Evolutionary conservation across 139 green algal species (phyloP), one percentile per base, ranked within the genome.

Genomic region (Tetradesmus lagerheimii): DNA sequence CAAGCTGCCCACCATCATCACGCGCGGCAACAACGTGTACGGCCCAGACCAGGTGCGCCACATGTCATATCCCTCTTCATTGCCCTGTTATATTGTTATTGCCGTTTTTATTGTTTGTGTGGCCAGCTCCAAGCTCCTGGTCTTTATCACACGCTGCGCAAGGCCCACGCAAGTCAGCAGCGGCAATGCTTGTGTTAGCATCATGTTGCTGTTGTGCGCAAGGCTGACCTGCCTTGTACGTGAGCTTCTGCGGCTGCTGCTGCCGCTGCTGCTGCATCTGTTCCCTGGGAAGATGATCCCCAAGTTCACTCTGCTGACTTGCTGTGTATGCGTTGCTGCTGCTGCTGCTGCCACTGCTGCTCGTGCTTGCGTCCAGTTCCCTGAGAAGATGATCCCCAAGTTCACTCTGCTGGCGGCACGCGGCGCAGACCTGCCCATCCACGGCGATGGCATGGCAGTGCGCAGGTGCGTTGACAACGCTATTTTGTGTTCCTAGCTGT

Each of bases 1-100:
- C 91, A 93, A 93, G 86, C 93, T 99, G 92, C 97, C 97, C n/a
- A 95, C 96, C 88, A 98, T 99, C 90, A 99, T 98, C 86, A 99
- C 98, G 0, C 95, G 98, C 34, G 97, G 97, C 45, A 99, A 99
- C 96, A 99, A 99, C 92, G 98, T 99, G 37, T 99, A 99, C 83
- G 98, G 98, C 0, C 98, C 98, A 1, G 93, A 98, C 85, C 98
- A 99, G 92, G 98, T 98, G 53, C 29, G 41, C 23, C 1, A 79
- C 35, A 53, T 57, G n/a, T n/a, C n/a, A n/a, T n/a, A n/a, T n/a
- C n/a, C n/a, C n/a, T n/a, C n/a, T n/a, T n/a, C n/a, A n/a, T n/a
- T n/a, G n/a, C n/a, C n/a, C n/a, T n/a, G n/a, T n/a, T n/a, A n/a
- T n/a, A n/a, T n/a, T n/a, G n/a, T n/a, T n/a, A n/a, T n/a, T n/a